These are phyloP conservation scores for Malbranchea cinnamomea DNA, from an alignment of 2,329 filamentous ascomycete species.

Conservation along the genomic window DNA sequence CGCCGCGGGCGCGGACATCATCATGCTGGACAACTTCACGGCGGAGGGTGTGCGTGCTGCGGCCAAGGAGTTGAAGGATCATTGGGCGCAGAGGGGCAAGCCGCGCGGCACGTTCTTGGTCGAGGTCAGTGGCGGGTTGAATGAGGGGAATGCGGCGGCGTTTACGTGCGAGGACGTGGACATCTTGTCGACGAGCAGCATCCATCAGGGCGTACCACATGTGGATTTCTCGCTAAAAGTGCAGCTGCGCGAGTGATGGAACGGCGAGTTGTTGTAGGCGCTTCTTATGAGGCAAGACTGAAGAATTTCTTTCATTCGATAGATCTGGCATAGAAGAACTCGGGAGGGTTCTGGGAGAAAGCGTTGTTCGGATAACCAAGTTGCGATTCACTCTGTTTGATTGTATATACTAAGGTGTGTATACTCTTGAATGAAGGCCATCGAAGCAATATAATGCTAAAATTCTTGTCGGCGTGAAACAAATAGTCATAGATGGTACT, in stretches of 20 bases:
- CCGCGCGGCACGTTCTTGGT: conserved; percentile 54
- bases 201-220: conserved; percentile 87
- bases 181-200: conserved; percentile 89
- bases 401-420: no score
- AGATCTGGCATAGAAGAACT: no score
- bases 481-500: no score
- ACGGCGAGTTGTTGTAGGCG: conserved; percentile 25
- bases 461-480: no score
- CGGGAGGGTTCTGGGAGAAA: no score
- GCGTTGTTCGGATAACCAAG: no score
- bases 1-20: conserved; percentile 75
- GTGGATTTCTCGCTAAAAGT: conserved; percentile 97
- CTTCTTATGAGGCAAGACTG: no score
- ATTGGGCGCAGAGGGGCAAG: conserved; percentile 59
- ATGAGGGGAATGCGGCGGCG: conserved; percentile 62
- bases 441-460: no score
- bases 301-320: no score
- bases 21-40: conserved; percentile 96
- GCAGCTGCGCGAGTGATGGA: conserved; percentile 17
- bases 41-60: conserved; percentile 62
- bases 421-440: no score
- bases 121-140: conserved; percentile 85
- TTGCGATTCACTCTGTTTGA: no score
- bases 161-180: conserved; percentile 72
- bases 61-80: conserved; percentile 59